Conservation (phyloP, 176 grass and related monocot species). For the Areca catechu region DNA sequence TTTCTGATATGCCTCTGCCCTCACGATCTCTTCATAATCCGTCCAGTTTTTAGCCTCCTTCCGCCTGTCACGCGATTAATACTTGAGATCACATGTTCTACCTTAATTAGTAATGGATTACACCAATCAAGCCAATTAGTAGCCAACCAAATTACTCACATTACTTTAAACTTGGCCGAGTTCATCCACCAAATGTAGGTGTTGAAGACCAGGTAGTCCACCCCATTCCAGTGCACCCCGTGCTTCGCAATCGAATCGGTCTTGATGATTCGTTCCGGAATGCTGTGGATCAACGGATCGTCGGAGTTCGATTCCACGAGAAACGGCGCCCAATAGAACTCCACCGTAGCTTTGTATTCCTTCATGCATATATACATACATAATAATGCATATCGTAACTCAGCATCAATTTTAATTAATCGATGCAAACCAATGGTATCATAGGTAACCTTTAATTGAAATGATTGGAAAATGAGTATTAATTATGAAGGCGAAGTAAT, state of each 20-base stretch:
- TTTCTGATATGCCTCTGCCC: slow-evolving; percentile 41
- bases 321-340: slow-evolving; percentile 97
- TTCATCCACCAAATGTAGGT: slow-evolving; percentile 99
- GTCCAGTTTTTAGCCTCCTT: slow-evolving; percentile 51
- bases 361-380: background rate
- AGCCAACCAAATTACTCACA: background rate
- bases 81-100: too few species aligned
- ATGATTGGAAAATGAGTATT: too few species aligned
- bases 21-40: slow-evolving; percentile 54
- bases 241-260: slow-evolving; percentile 52
- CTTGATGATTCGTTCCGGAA: slow-evolving; percentile 41
- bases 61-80: slow-evolving; percentile 28
- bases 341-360: slow-evolving; percentile 76
- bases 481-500: too few species aligned
- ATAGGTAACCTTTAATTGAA: too few species aligned
- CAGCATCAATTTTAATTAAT: background rate
- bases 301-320: slow-evolving; percentile 91
- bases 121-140: too few species aligned
- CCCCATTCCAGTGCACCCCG: slow-evolving; percentile 53
- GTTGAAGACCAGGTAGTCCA: slow-evolving; percentile 91
- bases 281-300: slow-evolving; percentile 63
- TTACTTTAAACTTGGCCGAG: slow-evolving; percentile 22
- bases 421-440: too few species aligned
- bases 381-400: background rate
- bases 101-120: too few species aligned